These are phyloP conservation scores for Terana coerulea DNA, from an alignment of 768 basidiomycete genomes.

Conservation along the genomic window DNA sequence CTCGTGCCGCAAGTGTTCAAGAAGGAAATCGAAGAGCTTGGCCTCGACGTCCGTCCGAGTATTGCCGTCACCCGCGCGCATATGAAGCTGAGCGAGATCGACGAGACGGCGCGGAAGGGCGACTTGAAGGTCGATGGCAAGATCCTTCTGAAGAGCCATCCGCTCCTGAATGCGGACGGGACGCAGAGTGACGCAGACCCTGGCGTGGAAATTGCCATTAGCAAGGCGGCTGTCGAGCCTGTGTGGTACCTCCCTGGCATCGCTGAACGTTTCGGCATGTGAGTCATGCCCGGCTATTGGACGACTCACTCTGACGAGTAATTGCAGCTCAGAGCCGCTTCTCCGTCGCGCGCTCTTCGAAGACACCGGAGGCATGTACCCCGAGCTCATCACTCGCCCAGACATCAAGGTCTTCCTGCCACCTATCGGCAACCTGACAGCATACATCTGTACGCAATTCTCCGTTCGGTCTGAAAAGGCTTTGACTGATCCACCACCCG, in stretches of 20 bases:
- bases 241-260: slow-evolving; percentile 96
- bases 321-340: slow-evolving; percentile 66
- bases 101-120: slow-evolving; percentile 73
- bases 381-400: slow-evolving; percentile 91
- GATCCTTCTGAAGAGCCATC: slow-evolving; percentile 68
- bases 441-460: slow-evolving; percentile 76
- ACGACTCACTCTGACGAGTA: not conserved
- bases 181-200: slow-evolving; percentile 50
- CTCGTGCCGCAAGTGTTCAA: slow-evolving; percentile 72
- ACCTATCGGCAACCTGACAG: slow-evolving; percentile 87
- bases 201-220: slow-evolving; percentile 85
- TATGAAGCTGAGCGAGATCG: slow-evolving; percentile 92
- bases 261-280: slow-evolving; percentile 93
- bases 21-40: slow-evolving; percentile 54
- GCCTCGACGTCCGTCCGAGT: slow-evolving; percentile 85
- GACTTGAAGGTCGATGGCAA: slow-evolving; percentile 76
- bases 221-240: slow-evolving; percentile 94
- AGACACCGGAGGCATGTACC: slow-evolving; percentile 95
- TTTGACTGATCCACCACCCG: slow-evolving; percentile 3
- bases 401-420: slow-evolving; percentile 96
- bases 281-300: slow-evolving; percentile 26
- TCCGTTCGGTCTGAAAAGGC: not conserved
- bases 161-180: slow-evolving; percentile 62
- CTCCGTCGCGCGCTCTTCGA: slow-evolving; percentile 93
- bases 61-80: slow-evolving; percentile 93